phyloP scores from a whole-genome alignment of 768 basidiomycete species.

The Hericium rajendrae region DNA sequence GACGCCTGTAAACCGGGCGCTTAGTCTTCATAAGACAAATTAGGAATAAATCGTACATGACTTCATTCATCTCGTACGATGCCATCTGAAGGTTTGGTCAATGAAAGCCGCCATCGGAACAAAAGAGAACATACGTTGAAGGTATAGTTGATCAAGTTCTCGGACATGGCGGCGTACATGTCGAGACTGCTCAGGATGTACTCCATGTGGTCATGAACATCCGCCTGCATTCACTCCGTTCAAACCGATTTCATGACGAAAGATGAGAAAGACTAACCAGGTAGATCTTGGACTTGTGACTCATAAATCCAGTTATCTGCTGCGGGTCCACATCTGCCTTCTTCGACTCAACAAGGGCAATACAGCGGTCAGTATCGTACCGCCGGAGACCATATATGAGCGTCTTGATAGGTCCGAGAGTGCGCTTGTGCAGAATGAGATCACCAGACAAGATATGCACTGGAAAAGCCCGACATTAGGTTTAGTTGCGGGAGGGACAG shows the following conservation, averaged over 20 bases:
- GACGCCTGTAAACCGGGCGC: slow-evolving; percentile 33
- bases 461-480: slow-evolving; percentile 15
- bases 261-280: slow-evolving; percentile 29
- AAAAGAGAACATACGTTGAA: slow-evolving; percentile 48
- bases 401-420: slow-evolving; percentile 61
- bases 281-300: slow-evolving; percentile 60
- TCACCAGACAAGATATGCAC: slow-evolving; percentile 74
- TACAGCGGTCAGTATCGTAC: slow-evolving; percentile 60
- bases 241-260: neutral
- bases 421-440: slow-evolving; percentile 63
- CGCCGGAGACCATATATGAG: slow-evolving; percentile 58
- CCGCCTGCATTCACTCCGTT: slow-evolving; percentile 35
- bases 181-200: slow-evolving; percentile 61
- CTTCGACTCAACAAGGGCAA: slow-evolving; percentile 40
- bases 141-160: slow-evolving; percentile 64
- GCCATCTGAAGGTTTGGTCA: slow-evolving; percentile 37
- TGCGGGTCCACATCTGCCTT: slow-evolving; percentile 17
- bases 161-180: slow-evolving; percentile 61
- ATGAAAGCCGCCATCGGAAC: neutral
- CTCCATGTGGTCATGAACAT: slow-evolving; percentile 71
- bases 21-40: neutral
- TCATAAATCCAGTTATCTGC: slow-evolving; percentile 52
- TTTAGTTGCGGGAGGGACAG: neutral
- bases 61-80: slow-evolving; percentile 68
- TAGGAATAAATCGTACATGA: slow-evolving; percentile 38